Evolutionary conservation across 352 stramenopile genomes (phyloP), one percentile per base, ranked within the genome.

Genomic region (Pythium apleroticum): DNA sequence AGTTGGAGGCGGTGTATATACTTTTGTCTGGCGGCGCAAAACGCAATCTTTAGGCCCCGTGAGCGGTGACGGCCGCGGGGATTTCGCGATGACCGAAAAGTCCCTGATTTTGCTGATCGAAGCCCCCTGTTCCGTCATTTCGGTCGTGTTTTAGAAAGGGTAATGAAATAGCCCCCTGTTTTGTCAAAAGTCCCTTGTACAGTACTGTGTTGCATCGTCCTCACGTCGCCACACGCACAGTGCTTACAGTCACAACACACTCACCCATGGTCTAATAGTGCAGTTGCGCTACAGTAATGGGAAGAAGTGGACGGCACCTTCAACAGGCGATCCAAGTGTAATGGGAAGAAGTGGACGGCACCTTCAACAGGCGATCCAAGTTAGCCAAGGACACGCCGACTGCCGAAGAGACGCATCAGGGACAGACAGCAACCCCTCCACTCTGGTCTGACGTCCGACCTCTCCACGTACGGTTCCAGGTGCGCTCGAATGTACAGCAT

Each of bases 401-500:
- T 4, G 35, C 22, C 20, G n/a, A 50, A 50, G 43, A 28, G 43
- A 28, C 43, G 43, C 43, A 28, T 20, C 19, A 12, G 7, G n/a
- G 20, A 50, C 43, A 14, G 39, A 17, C 39, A 50, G 19, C 43
- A 19, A 17, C 14, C 5, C 35, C 14, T 19, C 14, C 35, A 41
- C 15, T n/a, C 10, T 41, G 11, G 19, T 19, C n/a, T 12, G 43
- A 12, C 15, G 22, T 19, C 20, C 20, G 27, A 9, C 43, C 43
- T 50, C 20, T 28, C 19, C 43, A 50, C 43, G 43, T 50, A 50
- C 43, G 28, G 43, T 50, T 50, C 43, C 43, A 50, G 27, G 20
- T 12, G 20, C 48, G 24, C 17, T 22, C 25, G 49, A 9, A 33
- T 14, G 25, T 54, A 33, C 48, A 22, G 25, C 25, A 15, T 54